Evolutionary conservation across 2,329 filamentous ascomycete species (phyloP).

Genomic region (Diaporthe amygdali): DNA sequence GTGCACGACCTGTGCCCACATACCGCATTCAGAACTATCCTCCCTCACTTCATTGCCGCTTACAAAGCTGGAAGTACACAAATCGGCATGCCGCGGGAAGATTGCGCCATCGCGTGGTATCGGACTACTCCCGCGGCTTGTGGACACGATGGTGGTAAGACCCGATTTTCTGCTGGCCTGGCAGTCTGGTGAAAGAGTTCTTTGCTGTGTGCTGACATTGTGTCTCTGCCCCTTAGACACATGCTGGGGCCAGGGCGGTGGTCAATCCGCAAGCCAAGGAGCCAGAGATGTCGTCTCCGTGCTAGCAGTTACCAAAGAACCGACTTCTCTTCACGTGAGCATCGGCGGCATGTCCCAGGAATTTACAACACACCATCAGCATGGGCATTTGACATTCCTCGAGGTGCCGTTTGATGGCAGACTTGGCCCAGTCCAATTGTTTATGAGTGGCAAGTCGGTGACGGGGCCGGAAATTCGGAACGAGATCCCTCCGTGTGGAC

Average conservation of each 20-base stretch:
- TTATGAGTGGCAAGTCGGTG: conserved; percentile 40
- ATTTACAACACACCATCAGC: conserved; percentile 34
- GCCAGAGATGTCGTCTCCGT: conserved; percentile 51
- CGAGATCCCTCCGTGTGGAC: conserved; percentile 30
- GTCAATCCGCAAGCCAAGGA: conserved; percentile 39
- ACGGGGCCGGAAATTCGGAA: conserved; percentile 43
- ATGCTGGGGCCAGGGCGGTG: conserved; percentile 43
- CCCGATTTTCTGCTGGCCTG: not conserved
- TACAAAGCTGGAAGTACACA: conserved; percentile 51
- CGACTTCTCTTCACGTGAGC: conserved; percentile 40
- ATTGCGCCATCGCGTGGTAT: conserved; percentile 50
- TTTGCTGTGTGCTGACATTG: not conserved
- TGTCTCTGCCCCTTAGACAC: conserved; percentile 33
- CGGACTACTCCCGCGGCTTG: conserved; percentile 40
- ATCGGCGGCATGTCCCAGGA: conserved; percentile 42
- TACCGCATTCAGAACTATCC: conserved; percentile 50
- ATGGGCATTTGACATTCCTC: conserved; percentile 41
- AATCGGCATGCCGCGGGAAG: conserved; percentile 31
- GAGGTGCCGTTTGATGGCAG: conserved; percentile 42
- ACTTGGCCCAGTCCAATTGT: conserved; percentile 45
- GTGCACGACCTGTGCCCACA: conserved; percentile 49
- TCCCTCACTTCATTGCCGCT: conserved; percentile 54
- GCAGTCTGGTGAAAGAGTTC: not conserved
- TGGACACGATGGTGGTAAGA: conserved; percentile 43
- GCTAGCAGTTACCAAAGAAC: conserved; percentile 40